Evolutionary conservation across 2,329 filamentous ascomycete species (phyloP), one percentile per base, ranked within the genome.

Genomic region (Ophiostoma perfectum): DNA sequence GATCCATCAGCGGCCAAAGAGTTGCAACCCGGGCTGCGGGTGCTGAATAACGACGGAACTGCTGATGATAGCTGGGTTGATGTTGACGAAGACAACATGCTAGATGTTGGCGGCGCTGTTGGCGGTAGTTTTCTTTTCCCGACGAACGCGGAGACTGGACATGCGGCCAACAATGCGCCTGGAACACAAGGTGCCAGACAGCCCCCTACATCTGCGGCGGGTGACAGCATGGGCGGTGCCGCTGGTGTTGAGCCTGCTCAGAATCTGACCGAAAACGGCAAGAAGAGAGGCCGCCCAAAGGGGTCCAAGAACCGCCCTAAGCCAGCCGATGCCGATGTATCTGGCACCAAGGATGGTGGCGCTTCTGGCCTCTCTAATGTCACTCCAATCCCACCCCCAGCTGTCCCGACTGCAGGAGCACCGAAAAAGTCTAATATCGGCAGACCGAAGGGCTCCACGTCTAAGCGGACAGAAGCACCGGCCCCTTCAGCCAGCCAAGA

Each of bases 301-400:
- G 83, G 83, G 0, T 84, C 83, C 1, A 83, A 81, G 69, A 85
- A 84, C 70, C 78, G 81, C 3, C 77, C 80, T 2, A 82, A 80
- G 70, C 77, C 55, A 5, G 38, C 45, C 2, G 67, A 55, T 14
- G 12, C 36, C 6, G 18, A 66, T 7, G 45, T 6, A 12, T 9
- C 44, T 38, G 16, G 14, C 39, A 63, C n/a, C 27, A 49, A 55
- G 5, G 41, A 58, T 5, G 9, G 27, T 5, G 65, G 18, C 2
- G 44, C n/a, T 42, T 16, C 66, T 68, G 42, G 52, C 49, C 44
- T 72, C 66, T 8, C 58, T 0, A 68, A 47, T 3, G 67, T 71
- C 39, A 73, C 71, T 3, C 72, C 70, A 3, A 71, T 72, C 7
- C 71, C 71, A 2, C 71, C 70, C 6, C 75, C 62, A 68, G 72